phyloP scores from a whole-genome alignment of 73 alveolate species.

The Paramecium biaurelia region DNA sequence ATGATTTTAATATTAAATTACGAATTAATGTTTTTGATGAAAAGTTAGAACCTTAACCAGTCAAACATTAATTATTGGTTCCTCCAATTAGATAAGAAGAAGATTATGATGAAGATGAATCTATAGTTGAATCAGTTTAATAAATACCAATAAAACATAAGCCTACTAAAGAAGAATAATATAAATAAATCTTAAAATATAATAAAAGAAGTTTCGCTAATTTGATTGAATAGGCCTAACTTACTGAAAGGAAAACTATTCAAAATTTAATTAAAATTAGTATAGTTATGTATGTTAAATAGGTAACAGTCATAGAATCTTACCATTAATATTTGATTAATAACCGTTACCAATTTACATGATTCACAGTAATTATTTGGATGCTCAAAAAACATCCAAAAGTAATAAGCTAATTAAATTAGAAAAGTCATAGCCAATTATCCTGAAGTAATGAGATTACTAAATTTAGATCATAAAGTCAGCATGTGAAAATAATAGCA shows the following conservation, averaged over 20 bases:
- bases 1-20: background rate
- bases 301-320: background rate
- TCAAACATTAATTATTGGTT: background rate
- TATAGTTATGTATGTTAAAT: background rate
- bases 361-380: background rate
- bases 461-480: background rate
- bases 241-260: slow-evolving; percentile 2
- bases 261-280: background rate
- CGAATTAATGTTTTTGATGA: background rate
- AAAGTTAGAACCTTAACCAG: background rate
- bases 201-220: slow-evolving; percentile 3
- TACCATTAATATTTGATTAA: background rate
- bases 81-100: slow-evolving; percentile 6
- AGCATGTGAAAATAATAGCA: background rate
- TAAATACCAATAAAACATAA: background rate
- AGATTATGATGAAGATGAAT: background rate
- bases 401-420: background rate
- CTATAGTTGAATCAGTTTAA: background rate
- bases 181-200: background rate
- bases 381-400: background rate
- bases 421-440: background rate
- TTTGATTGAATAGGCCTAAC: slow-evolving; percentile 3
- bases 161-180: background rate
- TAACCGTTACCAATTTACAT: background rate
- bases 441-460: background rate